A percentile compares a stretch with the other conserved stretches of the same genome.
Evolutionary conservation across 805 yeast species (phyloP).

Genomic region (Torulaspora gathmanii): DNA sequence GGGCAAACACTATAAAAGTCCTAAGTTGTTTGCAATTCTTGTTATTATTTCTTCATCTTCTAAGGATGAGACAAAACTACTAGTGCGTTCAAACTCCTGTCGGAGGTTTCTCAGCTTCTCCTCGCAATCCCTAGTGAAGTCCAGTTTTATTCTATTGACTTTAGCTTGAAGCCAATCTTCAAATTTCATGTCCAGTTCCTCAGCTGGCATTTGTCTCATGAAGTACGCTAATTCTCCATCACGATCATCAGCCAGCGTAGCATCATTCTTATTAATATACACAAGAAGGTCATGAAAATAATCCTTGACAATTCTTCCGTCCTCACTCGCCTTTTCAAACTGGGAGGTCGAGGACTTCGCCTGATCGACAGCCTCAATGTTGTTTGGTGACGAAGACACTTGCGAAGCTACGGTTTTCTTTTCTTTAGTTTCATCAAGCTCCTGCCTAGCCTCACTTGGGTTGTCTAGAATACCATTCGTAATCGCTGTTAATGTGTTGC

Average conservation of each 20-base stretch:
- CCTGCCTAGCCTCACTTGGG: not conserved
- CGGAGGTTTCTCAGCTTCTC: constrained; percentile 45
- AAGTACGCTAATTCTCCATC: constrained; percentile 64
- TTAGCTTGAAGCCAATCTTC: constrained; percentile 59
- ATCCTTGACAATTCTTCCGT: constrained; percentile 16
- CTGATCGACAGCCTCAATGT: not conserved
- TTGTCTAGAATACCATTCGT: not conserved
- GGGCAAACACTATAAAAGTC: not conserved
- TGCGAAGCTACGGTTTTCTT: not conserved
- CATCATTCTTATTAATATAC: constrained; percentile 28
- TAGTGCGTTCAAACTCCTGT: constrained; percentile 19
- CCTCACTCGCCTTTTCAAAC: constrained; percentile 9
- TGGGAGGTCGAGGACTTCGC: not conserved
- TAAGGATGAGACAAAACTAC: constrained; percentile 9
- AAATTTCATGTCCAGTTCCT: constrained; percentile 65
- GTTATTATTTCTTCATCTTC: constrained; percentile 19
- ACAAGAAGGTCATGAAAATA: constrained; percentile 28
- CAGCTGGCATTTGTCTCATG: constrained; percentile 63
- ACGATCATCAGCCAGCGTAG: constrained; percentile 44
- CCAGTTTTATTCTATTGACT: constrained; percentile 44
- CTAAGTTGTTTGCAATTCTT: constrained; percentile 16
- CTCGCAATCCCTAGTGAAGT: constrained; percentile 46
- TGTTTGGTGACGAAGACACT: not conserved
- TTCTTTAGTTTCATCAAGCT: not conserved
- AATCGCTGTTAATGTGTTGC: not conserved